Base-by-base conservation (phyloP, 1,284 basidiomycete genomes). In the Thelephora terrestris region DNA sequence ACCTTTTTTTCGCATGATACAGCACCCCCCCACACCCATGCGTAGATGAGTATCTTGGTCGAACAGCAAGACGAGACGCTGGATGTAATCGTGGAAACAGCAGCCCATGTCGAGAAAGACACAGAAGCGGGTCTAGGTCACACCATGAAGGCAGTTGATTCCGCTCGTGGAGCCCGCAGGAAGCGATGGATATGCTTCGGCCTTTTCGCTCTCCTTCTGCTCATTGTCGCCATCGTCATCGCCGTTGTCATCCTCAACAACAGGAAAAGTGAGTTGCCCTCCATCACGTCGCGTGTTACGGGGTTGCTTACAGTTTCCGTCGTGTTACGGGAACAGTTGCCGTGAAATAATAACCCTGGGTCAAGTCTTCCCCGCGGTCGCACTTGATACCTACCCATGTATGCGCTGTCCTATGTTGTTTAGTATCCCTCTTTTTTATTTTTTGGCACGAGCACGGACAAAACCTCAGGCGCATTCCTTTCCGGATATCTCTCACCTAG, bases 111-210 rank as follows among this genome's bases (percentile, higher is more conserved):
- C 3, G 76, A 86, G 59, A 65, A 65, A 9, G 79, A 93, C 58
- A 82, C 86, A 25, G 73, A 76, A 57, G 72, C 69, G 48, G 89
- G 81, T 23, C 61, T 82, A 44, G 62, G 71, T 34, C 73, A 90
- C 53, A 84, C 81, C n/a, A 77, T 77, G 52, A 73, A 75, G 48
- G 92, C 91, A 1, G 81, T 90, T 29, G 68, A 74, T 43, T 79
- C 79, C 54, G 89, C 81, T 18, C 69, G 72, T 50, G 73, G 75
- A 23, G 85, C 85, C 10, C 77, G 92, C 45, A 82, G 78, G 62
- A 89, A 84, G 70, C 78, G 83, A 57, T 86, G 82, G 82, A 83
- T 84, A 66, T 90, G 85, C 65, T 87, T 89, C 67, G 69, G 72
- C 62, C 72, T 85, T 54, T 61, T 72, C 56, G 50, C 79, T 52